Base-by-base conservation (phyloP, 768 basidiomycete genomes). In the Termitomyces sp. region DNA sequence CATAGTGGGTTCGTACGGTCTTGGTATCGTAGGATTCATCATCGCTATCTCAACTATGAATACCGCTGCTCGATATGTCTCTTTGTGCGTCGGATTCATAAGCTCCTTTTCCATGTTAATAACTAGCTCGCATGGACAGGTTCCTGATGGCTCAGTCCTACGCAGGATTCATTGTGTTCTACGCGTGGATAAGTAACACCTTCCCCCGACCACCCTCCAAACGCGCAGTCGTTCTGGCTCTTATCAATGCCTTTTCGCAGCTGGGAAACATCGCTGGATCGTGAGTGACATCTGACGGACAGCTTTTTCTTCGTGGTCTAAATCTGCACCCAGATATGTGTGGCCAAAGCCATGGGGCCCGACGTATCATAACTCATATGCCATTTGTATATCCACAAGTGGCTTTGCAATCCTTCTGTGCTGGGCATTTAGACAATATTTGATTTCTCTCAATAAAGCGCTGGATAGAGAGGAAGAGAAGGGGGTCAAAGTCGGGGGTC, bases 231-330 rank as follows among this genome's bases (percentile, higher is more conserved):
- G 87, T 87, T 12, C 77, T 96, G 47, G 93, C 92, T 1, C 72
- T 90, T 59, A 82, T 94, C 64, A 93, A 95, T 69, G 83, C 86
- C 41, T 83, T 92, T 65, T 87, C 87, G 9, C 86, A 91, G 65
- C 77, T 91, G 3, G 94, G 94, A 0, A 95, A 95, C 72, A 78
- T 96, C 41, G 73, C 85, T 42, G 93, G 93, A 60, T 86, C 91
- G 76, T 95, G 76, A 74, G 84, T 81, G 27, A 62, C 54, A 12
- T 23, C 47, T 45, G 29, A 7, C 17, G 27, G 17, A 40, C 32
- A 48, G 37, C 16, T 43, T 48, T n/a, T 47, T 44, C 14, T 58
- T 27, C n/a, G 46, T 37, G 21, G 9, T 19, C 32, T 52, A 27
- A 56, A 21, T 29, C 4, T 43, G 23, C 42, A 29, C 37, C 25